A percentile compares a stretch with the other conserved stretches of the same genome.
These are phyloP conservation scores for Aspergillus udagawae DNA, from an alignment of 2,329 filamentous ascomycete species.

Conservation along the genomic window DNA sequence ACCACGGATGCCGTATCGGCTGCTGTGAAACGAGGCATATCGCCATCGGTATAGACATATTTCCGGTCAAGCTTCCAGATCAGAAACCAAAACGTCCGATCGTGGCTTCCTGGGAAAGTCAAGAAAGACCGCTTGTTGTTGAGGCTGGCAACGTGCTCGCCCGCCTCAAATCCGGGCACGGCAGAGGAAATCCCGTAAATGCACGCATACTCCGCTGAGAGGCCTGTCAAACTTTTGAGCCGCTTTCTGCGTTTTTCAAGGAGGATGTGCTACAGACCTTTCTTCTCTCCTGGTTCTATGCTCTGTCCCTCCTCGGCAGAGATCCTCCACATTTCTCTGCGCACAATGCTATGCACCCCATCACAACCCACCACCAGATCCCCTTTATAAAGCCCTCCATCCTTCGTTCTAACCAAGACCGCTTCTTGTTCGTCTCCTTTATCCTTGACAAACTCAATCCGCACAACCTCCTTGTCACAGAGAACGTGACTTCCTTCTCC, in stretches of 20 bases:
- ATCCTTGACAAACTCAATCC: conserved; percentile 26
- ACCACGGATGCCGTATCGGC: conserved; percentile 8
- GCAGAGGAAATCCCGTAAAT: conserved; percentile 23
- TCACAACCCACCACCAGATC: conserved; percentile 41
- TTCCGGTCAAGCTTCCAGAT: conserved; percentile 16
- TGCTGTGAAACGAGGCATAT: conserved; percentile 10
- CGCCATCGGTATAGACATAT: conserved; percentile 9
- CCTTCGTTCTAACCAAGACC: conserved; percentile 8
- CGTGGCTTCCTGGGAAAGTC: conserved; percentile 12
- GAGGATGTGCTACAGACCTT: too few relatives aligned
- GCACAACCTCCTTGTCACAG: conserved; percentile 11
- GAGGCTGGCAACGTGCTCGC: conserved; percentile 6
- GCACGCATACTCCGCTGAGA: conserved; percentile 20
- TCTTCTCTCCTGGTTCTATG: too few relatives aligned
- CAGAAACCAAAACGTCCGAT: conserved; percentile 20
- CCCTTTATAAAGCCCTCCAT: conserved; percentile 16
- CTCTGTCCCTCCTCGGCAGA: neutral
- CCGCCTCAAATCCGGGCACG: conserved; percentile 3
- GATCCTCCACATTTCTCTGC: conserved; percentile 28
- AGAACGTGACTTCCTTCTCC: conserved; percentile 9
- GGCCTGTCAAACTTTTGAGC: neutral
- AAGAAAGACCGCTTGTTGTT: conserved; percentile 12
- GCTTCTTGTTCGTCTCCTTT: neutral
- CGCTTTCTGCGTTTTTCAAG: too few relatives aligned
- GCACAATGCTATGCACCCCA: conserved; percentile 38